Base-by-base conservation (phyloP, 1,284 basidiomycete genomes). In the Trametes hirsuta region DNA sequence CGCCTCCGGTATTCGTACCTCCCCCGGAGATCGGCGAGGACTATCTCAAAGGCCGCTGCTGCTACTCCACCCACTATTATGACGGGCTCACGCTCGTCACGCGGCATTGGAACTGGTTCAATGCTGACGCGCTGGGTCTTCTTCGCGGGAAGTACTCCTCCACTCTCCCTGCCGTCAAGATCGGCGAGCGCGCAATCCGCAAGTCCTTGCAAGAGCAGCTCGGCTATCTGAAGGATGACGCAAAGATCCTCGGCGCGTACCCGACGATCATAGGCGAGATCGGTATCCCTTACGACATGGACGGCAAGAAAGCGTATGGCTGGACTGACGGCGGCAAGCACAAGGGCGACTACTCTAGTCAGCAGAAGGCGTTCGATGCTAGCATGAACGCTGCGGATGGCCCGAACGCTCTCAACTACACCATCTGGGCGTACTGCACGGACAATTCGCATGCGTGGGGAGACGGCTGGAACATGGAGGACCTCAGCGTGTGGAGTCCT, bases 201-300 rank as follows among this genome's bases (percentile, higher is more conserved):
- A 86, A 87, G 55, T 91, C 86, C 30, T 74, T 98, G 4, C 90
- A 92, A 67, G 87, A 91, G 59, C 97, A 98, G 73, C 82, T 99
- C 6, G 89, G 83, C 12, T 85, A 92, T 46, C 79, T 98, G 45
- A 89, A 92, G 69, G 78, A 79, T 40, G 94, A 97, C 68, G 84
- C 86, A 0, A 71, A 76, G 11, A 86, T 88, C 49, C 81, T 93
- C 1, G 87, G 86, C 12, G 67, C 81, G n/a, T 98, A 93, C 69
- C 97, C 97, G 0, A 97, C 93, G 0, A 80, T 98, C 66, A 93
- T 99, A 53, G 96, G 97, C 25, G 97, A 99, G 77, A 96, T 98
- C 53, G 97, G 97, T 8, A 93, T 90, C 5, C 97, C 97, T 0
- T 95, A 90, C 69, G 94, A 98, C 72, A 89, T 97, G 88, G 95